Conservation (phyloP, 495 filamentous ascomycete genomes). For the Lasiosphaeria miniovina region DNA sequence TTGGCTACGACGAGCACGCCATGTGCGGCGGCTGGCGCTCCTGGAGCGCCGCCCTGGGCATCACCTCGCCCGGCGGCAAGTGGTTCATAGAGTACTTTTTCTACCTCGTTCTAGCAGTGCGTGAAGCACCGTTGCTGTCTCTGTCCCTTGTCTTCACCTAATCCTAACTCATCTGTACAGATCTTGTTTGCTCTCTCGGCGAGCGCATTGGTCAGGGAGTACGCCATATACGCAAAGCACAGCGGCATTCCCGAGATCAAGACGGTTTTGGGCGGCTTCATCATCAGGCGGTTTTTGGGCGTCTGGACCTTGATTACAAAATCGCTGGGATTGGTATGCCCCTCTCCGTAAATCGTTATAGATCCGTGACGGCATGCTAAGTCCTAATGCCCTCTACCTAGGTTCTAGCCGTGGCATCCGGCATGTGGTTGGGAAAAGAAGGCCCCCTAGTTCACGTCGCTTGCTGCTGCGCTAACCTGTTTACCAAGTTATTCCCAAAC, state of each 20-base stretch:
- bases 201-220: slow-evolving; percentile 74
- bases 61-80: slow-evolving; percentile 59
- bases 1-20: slow-evolving; percentile 74
- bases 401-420: slow-evolving; percentile 93
- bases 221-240: slow-evolving; percentile 86
- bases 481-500: slow-evolving; percentile 84
- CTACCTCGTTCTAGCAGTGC: slow-evolving; percentile 77
- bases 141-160: background rate
- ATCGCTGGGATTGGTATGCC: slow-evolving; percentile 80
- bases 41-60: slow-evolving; percentile 74
- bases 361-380: slow-evolving; percentile 3
- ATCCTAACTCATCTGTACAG: slow-evolving; percentile 35
- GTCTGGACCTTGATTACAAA: slow-evolving; percentile 92
- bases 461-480: slow-evolving; percentile 93
- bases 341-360: background rate
- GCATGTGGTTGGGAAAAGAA: slow-evolving; percentile 98
- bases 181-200: slow-evolving; percentile 77
- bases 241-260: slow-evolving; percentile 99
- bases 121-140: slow-evolving; percentile 28
- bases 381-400: slow-evolving; percentile 32
- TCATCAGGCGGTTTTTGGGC: slow-evolving; percentile 88
- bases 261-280: slow-evolving; percentile 90
- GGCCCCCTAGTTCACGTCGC: slow-evolving; percentile 96
- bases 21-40: slow-evolving; percentile 81
- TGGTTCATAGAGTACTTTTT: slow-evolving; percentile 85